Base-by-base conservation (phyloP, 108 stramenopile species). In the Ochromonas danica region DNA sequence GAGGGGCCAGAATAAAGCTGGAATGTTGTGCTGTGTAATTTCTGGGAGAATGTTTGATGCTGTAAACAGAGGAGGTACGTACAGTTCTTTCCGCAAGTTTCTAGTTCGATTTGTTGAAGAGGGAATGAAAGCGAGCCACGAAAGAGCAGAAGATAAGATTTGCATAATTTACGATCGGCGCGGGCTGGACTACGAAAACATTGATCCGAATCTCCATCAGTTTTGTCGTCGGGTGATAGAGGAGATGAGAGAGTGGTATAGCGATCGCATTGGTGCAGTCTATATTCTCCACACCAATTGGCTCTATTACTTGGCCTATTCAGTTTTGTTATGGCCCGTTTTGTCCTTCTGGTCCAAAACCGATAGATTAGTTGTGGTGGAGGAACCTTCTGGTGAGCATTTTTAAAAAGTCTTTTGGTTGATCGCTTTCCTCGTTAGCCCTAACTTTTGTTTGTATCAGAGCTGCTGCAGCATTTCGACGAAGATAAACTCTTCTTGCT, bases 121-220 rank as follows among this genome's bases (percentile, higher is more conserved):
- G 25, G 3, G 17, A 31, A 31, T 57, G 17, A 10, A 22, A 17
- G 51, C 10, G 22, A 22, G 10, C 51, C 10, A 17, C 51, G 10
- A 10, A 57, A 57, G 63, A 22, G 33, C 3, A 67, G 63, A 67
- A 36, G 35, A 28, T 28, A 22, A 67, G 31, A 25, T 67, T 67
- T 67, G 63, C 25, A 67, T 67, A 6, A 67, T 67, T 67, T 67
- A 67, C 25, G 63, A 67, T 25, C 3, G 63, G 63, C 17, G 63
- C 3, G 63, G 63, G 10, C 31, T 67, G 25, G 63, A 67, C 3
- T 67, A 14, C 63, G 25, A 67, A 36, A 3, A 67, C 63, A 67
- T 67, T 67, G 63, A 67, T 67, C 63, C 63, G 3, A 67, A 67
- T 36, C 31, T 67, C 3, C 25, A 67, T 67, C 63, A 67, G 25